Conservation (phyloP, 176 grass and related monocot species). For the sorghum (Sorghum bicolor) region Sorghum_bicolor_NCBIv3 NC_012872.2:57090001-57090500, state of each 20-base stretch:
- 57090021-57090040: no score
- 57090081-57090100: no score
- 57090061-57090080: no score
- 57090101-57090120: no score
- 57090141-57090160: no score
- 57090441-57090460: slow-evolving; percentile 32
- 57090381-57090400: neutral
- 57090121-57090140: no score
- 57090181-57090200: neutral
- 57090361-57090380: neutral
- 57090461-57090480: slow-evolving; percentile 36
- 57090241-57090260: neutral
- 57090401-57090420: neutral
- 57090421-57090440: slow-evolving; percentile 42
- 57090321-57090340: slow-evolving; percentile 18
- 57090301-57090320: neutral
- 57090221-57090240: neutral
- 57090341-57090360: neutral
- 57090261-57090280: neutral
- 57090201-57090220: neutral
- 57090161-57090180: no score
- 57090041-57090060: no score
- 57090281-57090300: neutral
- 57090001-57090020: no score
- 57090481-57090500: neutral